Percentiles rank a stretch among this genome's conserved stretches.
Conservation (phyloP, 176 grass and related monocot genomes). For the Raddia distichophylla region DNA sequence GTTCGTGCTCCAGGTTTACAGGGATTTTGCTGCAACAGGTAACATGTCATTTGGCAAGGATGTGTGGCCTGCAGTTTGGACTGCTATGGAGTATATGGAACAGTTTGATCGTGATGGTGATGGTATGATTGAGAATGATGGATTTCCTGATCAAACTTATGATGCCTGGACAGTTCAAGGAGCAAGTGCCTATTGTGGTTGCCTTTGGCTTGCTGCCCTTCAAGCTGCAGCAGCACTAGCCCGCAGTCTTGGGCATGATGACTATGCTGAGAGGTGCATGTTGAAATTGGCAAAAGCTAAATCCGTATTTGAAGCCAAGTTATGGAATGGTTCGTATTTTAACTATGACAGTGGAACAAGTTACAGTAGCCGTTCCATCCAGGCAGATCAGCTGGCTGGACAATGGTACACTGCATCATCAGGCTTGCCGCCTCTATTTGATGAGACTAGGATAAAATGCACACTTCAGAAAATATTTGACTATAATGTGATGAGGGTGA, state of each 20-base stretch:
- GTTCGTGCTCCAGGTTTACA: conserved; percentile 91
- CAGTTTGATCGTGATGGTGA: conserved; percentile 91
- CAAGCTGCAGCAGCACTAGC: conserved; percentile 85
- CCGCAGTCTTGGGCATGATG: conserved; percentile 67
- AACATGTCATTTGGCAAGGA: conserved; percentile 82
- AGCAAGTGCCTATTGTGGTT: conserved; percentile 88
- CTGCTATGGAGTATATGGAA: conserved; percentile 95
- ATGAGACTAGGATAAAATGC: conserved; percentile 72
- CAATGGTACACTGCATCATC: conserved; percentile 90
- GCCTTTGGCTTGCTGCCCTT: conserved; percentile 92
- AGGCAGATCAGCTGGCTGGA: conserved; percentile 91
- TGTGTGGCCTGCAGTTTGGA: conserved; percentile 89
- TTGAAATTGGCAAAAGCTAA: conserved; percentile 85
- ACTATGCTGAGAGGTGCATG: conserved; percentile 86
- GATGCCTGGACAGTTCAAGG: conserved; percentile 95
- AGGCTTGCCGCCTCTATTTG: conserved; percentile 78
- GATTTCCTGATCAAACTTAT: conserved; percentile 98
- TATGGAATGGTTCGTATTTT: conserved; percentile 95
- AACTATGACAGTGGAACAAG: conserved; percentile 94
- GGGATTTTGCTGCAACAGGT: conserved; percentile 87
- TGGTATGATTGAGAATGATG: conserved; percentile 89
- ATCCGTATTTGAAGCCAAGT: conserved; percentile 66
- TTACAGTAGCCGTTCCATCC: conserved; percentile 78
- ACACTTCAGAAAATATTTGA: conserved; percentile 95
- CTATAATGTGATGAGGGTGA: conserved; percentile 97